Base-by-base conservation (phyloP, 23 red algal genomes). In the Gracilariopsis chorda region DNA sequence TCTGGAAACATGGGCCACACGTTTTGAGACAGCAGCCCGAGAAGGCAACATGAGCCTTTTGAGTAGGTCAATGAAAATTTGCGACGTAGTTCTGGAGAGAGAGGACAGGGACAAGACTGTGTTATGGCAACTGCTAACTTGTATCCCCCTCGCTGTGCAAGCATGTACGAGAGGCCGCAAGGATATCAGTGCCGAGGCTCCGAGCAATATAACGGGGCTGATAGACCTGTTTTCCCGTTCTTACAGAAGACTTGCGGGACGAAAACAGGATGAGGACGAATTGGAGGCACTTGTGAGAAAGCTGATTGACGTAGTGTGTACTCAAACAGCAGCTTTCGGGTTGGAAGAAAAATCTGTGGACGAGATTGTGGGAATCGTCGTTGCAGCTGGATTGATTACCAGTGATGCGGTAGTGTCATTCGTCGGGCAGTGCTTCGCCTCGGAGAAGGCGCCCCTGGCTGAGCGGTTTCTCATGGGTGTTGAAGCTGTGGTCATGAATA, bases 391-490 rank as follows among this genome's bases (percentile, higher is more conserved):
- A 45, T 25, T 45, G 37, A 73, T 73, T 2, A 73, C 67, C 32
- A 23, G 20, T 1, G 67, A 73, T 46, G 20, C 42, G 12, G 67
- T 73, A 14, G 67, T 73, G 20, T 46, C 67, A 4, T 73, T 73
- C 40, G 47, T 73, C 9, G 67, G 67, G 25, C 47, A 16, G 42
- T 73, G 67, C 40, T 73, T 27, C 40, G 47, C 39, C 20, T 36
- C 42, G 14, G 67, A 42, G 33, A 9, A 46, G 17, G 28, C 47
- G 13, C 7, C 42, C 9, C 47, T 46, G 10, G 67, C 67, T 13
- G 67, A 73, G 29, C 32, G 67, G 4, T 73, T 73, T 46, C 67
- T 73, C 1, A 73, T 73, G 67, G 67, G 67, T 28, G 37, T 73
- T 41, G 67, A 73, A 24, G 67, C 67, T 73, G 67, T 35, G 29